Evolutionary conservation across 163 green algal species (phyloP).

Genomic region (Coccomyxa subellipsoidea): DNA sequence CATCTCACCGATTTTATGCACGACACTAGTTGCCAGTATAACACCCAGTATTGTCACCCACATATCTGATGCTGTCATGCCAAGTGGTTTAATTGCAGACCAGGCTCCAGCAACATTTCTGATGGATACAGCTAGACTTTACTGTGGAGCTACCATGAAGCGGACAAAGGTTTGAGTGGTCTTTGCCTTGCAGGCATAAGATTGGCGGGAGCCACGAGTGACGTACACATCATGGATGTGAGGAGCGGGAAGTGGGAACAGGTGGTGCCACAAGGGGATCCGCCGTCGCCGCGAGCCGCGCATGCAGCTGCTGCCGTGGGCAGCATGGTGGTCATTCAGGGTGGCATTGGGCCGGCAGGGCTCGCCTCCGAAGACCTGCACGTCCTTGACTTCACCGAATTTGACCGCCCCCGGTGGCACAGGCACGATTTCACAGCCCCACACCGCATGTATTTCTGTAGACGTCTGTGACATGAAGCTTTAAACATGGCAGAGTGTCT

Average conservation of each 20-base stretch:
- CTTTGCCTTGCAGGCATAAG: constrained; percentile 68
- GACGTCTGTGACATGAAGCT: too few relatives aligned
- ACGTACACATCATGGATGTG: constrained; percentile 94
- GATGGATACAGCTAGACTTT: too few relatives aligned
- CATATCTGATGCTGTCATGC: too few relatives aligned
- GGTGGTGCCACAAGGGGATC: constrained; percentile 71
- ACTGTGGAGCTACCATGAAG: background rate
- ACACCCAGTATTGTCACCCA: too few relatives aligned
- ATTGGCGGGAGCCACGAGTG: constrained; percentile 84
- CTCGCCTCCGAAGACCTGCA: constrained; percentile 95
- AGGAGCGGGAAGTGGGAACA: constrained; percentile 78
- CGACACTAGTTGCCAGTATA: too few relatives aligned
- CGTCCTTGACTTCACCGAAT: constrained; percentile 96
- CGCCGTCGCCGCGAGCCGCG: constrained; percentile 89
- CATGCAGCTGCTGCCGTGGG: constrained; percentile 96
- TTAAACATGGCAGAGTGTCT: too few relatives aligned
- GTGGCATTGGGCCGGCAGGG: constrained; percentile 93
- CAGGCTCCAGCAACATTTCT: too few relatives aligned
- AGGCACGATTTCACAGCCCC: constrained; percentile 54
- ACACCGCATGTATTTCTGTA: too few relatives aligned
- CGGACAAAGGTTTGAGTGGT: too few relatives aligned
- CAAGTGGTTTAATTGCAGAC: too few relatives aligned
- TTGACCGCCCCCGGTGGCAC: constrained; percentile 88
- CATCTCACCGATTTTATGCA: too few relatives aligned
- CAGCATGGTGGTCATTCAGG: constrained; percentile 98